These are phyloP conservation scores for Neurospora tetrasperma DNA, from an alignment of 495 filamentous ascomycete genomes.

Conservation along the genomic window DNA sequence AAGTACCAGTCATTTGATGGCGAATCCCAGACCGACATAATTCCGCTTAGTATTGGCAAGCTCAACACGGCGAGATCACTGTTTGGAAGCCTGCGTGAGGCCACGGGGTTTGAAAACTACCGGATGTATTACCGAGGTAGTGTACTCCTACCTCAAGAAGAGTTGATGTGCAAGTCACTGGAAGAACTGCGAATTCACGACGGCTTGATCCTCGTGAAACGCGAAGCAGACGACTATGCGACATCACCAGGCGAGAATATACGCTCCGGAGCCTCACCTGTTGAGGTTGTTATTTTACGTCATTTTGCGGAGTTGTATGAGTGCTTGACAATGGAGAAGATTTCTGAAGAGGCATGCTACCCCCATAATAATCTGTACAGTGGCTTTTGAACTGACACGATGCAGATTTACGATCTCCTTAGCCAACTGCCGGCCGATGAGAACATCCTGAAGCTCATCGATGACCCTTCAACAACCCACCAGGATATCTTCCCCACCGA, in stretches of 20 bases:
- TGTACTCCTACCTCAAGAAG: constrained; percentile 34
- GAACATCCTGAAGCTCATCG: constrained; percentile 47
- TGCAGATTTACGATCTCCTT: constrained; percentile 64
- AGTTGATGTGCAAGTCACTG: constrained; percentile 41
- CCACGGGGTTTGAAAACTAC: constrained; percentile 64
- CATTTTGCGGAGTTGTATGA: constrained; percentile 82
- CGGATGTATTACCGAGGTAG: constrained; percentile 42
- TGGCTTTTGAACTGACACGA: constrained; percentile 14
- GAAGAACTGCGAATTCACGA: constrained; percentile 48
- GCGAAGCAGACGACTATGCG: constrained; percentile 29
- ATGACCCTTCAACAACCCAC: constrained; percentile 41
- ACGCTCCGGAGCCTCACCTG: constrained; percentile 35
- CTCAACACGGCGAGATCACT: constrained; percentile 62
- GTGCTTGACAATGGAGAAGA: constrained; percentile 60
- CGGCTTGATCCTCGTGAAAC: constrained; percentile 51
- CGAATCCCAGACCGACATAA: constrained; percentile 43
- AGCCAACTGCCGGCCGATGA: constrained; percentile 61
- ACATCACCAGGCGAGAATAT: constrained; percentile 19
- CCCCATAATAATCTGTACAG: not conserved
- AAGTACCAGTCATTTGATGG: constrained; percentile 67
- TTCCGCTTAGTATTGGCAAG: constrained; percentile 49
- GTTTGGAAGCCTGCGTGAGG: constrained; percentile 48
- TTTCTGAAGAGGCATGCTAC: constrained; percentile 53
- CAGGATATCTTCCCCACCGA: constrained; percentile 54
- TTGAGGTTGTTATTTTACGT: constrained; percentile 68